A percentile compares a stretch with the other conserved stretches of the same genome.
Evolutionary conservation across 495 filamentous ascomycete genomes (phyloP).

Genomic region (Chaetomidium leptoderma): DNA sequence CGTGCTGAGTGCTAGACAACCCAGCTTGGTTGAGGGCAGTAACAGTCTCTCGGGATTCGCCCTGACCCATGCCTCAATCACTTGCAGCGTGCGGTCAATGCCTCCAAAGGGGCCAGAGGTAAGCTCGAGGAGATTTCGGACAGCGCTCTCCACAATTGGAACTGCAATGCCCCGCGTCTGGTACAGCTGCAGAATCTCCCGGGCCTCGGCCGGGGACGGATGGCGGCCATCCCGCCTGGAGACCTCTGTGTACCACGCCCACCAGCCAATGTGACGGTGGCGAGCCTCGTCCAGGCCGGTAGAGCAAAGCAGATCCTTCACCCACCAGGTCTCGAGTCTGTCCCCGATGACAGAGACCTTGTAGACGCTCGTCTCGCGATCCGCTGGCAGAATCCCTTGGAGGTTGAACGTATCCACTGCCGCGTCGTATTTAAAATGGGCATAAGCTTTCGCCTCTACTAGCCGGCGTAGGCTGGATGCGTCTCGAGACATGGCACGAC

Average conservation of each 20-base stretch:
- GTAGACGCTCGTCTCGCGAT: not conserved
- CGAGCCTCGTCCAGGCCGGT: not conserved
- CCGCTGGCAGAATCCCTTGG: not conserved
- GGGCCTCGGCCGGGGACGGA: not conserved
- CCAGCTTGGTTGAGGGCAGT: not conserved
- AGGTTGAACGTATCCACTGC: not conserved
- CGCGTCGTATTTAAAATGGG: too few relatives aligned
- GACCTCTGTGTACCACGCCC: not conserved
- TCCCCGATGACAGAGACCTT: not conserved
- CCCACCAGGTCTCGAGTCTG: not conserved
- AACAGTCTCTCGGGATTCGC: not conserved
- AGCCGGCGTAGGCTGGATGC: not conserved
- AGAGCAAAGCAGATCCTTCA: not conserved
- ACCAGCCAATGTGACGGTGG: not conserved
- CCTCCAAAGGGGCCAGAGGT: not conserved
- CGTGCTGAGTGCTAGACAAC: not conserved
- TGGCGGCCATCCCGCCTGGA: not conserved
- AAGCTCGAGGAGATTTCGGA: not conserved
- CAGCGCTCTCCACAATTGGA: not conserved
- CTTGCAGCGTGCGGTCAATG: not conserved
- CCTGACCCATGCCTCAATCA: not conserved
- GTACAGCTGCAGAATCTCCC: not conserved
- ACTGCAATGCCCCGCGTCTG: not conserved
- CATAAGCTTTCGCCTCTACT: not conserved
- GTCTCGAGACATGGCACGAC: not conserved